Conservation (phyloP, 1,139 yeast species). For the Sugiyamaella paludigena region DNA sequence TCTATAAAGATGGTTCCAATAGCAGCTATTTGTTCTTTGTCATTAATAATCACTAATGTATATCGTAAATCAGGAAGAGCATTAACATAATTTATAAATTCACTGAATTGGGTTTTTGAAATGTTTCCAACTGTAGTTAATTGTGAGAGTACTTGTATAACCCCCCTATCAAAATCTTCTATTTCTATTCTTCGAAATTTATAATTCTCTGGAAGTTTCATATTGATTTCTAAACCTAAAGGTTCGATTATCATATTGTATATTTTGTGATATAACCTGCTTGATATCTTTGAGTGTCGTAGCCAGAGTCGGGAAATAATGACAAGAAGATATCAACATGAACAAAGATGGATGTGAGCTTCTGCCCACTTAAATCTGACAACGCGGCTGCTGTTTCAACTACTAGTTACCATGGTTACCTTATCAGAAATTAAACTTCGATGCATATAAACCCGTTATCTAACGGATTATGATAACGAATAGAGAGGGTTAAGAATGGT, state of each 20-base stretch:
- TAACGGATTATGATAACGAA: too few relatives aligned
- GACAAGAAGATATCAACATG: too few relatives aligned
- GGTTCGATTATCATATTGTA: conserved; percentile 10
- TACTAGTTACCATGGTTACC: too few relatives aligned
- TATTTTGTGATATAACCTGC: too few relatives aligned
- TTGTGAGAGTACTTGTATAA: conserved; percentile 47
- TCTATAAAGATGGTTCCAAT: conserved; percentile 47
- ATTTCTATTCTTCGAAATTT: conserved; percentile 44
- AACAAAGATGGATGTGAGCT: too few relatives aligned
- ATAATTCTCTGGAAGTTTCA: conserved; percentile 48
- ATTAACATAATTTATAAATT: conserved; percentile 6
- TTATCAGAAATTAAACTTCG: too few relatives aligned
- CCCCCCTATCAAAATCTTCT: conserved; percentile 46
- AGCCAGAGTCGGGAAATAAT: too few relatives aligned
- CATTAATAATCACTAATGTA: conserved; percentile 48
- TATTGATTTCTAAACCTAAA: conserved; percentile 8
- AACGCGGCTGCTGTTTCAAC: too few relatives aligned
- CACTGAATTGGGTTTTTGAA: conserved; percentile 38
- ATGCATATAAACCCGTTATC: too few relatives aligned
- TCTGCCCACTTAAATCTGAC: too few relatives aligned
- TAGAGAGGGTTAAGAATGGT: too few relatives aligned
- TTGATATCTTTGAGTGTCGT: too few relatives aligned
- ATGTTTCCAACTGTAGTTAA: conserved; percentile 59
- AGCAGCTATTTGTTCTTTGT: conserved; percentile 36
- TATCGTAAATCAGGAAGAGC: conserved; percentile 34